Base-by-base conservation (phyloP, 2,329 filamentous ascomycete species). In the Trichoderma koningiopsis region DNA sequence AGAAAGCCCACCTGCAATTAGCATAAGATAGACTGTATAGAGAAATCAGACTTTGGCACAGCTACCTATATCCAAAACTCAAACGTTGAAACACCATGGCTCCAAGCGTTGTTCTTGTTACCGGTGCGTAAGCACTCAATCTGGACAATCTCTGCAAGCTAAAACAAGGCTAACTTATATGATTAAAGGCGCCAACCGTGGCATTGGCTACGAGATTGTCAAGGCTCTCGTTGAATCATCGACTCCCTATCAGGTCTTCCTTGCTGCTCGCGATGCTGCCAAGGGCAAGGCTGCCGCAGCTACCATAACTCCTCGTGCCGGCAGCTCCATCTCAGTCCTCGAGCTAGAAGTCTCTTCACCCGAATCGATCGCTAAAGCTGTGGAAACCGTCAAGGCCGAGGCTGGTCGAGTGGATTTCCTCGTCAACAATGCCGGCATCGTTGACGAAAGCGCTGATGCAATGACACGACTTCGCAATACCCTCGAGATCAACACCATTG, bases 241-340 rank as follows among this genome's bases (percentile, higher is more conserved):
- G 14, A 6, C 27, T 24, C 70, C 78, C 14, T 80, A 80, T 71
- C 79, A 83, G 68, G 74, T 83, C 63, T 73, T 83, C 33, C 76
- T 84, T 24, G 79, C 76, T 24, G 72, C 73, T 49, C 78, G 82
- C n/a, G 70, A 68, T 52, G 19, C 57, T 19, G 75, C 80, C 31
- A 83, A 81, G 71, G 81, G 80, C 59, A 63, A 77, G 6, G 76
- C 80, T 58, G 82, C 83, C 68, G 83, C 85, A 72, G 78, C 76
- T 49, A 75, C 73, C 52, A 83, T 92, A 64, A 86, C 89, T 71
- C 84, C 91, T 53, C 80, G 90, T 16, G 80, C 87, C 79, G 86
- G 55, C 16, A 52, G 29, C 29, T 89, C 89, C 0, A 90, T 89
- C 5, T 66, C 75, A 29, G 70, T 60, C 2, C 35, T 77, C 3